Evolutionary conservation across 2,329 filamentous ascomycete species (phyloP).

Genomic region (Aspergillus ochraceus): DNA sequence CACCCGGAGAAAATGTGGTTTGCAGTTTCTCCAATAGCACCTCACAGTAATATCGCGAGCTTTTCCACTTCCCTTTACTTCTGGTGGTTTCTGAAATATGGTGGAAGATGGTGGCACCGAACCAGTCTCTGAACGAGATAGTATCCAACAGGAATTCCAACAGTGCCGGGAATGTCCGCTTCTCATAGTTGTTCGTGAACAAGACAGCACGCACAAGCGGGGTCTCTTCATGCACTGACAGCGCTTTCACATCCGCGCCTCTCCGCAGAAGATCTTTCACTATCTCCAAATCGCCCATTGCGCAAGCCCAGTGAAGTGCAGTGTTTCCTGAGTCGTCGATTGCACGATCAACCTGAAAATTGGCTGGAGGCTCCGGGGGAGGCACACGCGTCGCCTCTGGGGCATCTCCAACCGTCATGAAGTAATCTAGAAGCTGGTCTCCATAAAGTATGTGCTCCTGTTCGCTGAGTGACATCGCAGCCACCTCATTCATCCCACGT

Average conservation of each 20-base stretch:
- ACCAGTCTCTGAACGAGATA: slow-evolving; percentile 74
- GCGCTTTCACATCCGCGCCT: slow-evolving; percentile 70
- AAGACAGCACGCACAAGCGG: slow-evolving; percentile 91
- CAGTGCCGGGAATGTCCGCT: slow-evolving; percentile 82
- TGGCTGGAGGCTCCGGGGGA: slow-evolving; percentile 75
- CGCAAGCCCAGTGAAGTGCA: slow-evolving; percentile 93
- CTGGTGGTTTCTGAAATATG: slow-evolving; percentile 88
- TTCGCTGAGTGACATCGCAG: slow-evolving; percentile 59
- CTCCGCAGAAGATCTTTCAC: slow-evolving; percentile 83
- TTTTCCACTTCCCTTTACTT: slow-evolving; percentile 81
- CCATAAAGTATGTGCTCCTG: slow-evolving; percentile 89
- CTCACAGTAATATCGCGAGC: slow-evolving; percentile 90
- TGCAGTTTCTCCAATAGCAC: slow-evolving; percentile 83
- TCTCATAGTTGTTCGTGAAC: slow-evolving; percentile 97
- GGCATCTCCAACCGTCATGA: slow-evolving; percentile 80
- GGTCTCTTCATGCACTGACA: slow-evolving; percentile 75
- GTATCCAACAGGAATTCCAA: slow-evolving; percentile 82
- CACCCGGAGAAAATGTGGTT: slow-evolving; percentile 71
- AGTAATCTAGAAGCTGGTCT: slow-evolving; percentile 93
- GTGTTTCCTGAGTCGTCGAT: slow-evolving; percentile 93
- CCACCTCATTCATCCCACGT: slow-evolving; percentile 65
- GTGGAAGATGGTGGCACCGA: slow-evolving; percentile 86
- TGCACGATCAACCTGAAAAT: slow-evolving; percentile 85
- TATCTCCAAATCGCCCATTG: slow-evolving; percentile 94
- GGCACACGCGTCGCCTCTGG: slow-evolving; percentile 58